phyloP scores from a whole-genome alignment of 108 stramenopile genomes.

The Cylindrotheca fusiformis region DNA sequence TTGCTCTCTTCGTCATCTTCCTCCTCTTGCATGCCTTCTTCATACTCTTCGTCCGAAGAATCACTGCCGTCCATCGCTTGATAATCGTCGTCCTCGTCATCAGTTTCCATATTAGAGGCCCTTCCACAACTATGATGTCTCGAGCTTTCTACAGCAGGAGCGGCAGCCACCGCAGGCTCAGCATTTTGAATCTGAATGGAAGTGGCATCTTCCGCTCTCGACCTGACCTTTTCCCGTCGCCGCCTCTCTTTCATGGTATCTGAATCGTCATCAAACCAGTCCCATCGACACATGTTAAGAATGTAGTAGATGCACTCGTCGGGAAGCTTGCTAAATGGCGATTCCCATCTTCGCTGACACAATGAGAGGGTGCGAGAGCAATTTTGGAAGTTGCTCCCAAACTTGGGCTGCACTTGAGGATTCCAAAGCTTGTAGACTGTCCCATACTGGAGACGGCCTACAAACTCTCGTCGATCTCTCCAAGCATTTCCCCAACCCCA shows the following conservation, averaged over 20 bases:
- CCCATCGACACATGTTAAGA: slow-evolving; percentile 88
- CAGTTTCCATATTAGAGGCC: slow-evolving; percentile 34
- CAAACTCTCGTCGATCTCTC: slow-evolving; percentile 83
- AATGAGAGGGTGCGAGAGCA: slow-evolving; percentile 49
- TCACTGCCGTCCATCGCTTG: background rate
- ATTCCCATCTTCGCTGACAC: slow-evolving; percentile 68
- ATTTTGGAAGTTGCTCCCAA: slow-evolving; percentile 59
- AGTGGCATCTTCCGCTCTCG: slow-evolving; percentile 17
- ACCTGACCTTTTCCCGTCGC: slow-evolving; percentile 32
- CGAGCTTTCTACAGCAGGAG: slow-evolving; percentile 7
- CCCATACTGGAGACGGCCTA: slow-evolving; percentile 74
- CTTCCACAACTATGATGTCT: slow-evolving; percentile 13
- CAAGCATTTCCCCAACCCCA: slow-evolving; percentile 88
- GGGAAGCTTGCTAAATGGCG: slow-evolving; percentile 59
- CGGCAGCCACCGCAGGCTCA: slow-evolving; percentile 3
- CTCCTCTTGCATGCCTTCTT: slow-evolving; percentile 36
- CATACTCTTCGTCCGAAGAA: slow-evolving; percentile 49
- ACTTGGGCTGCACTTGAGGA: slow-evolving; percentile 50
- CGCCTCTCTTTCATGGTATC: slow-evolving; percentile 37
- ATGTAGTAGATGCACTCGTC: slow-evolving; percentile 88
- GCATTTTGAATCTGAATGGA: background rate
- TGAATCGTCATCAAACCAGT: slow-evolving; percentile 73
- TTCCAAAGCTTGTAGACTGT: slow-evolving; percentile 82
- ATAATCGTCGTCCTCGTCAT: background rate
- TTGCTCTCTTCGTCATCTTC: slow-evolving; percentile 15